Evolutionary conservation across 441 rosid genomes (phyloP).

Genomic region (Jatropha podagrica): DNA sequence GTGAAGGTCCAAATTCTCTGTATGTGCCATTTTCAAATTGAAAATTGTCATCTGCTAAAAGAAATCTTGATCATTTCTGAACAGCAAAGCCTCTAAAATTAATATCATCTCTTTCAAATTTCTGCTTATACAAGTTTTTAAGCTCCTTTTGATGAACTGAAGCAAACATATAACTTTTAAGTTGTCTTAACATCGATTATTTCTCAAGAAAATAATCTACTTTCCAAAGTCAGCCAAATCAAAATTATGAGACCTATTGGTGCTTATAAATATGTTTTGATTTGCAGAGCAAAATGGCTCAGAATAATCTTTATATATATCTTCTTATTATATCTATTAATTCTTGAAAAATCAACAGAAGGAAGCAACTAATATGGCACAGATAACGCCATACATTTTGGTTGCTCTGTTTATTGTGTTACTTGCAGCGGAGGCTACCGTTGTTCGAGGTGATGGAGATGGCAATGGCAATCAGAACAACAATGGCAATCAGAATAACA

Average conservation of each 20-base stretch:
- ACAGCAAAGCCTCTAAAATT: not conserved
- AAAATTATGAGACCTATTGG: not conserved
- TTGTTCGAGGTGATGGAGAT: slow-evolving; percentile 23
- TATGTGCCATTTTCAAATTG: too few relatives aligned
- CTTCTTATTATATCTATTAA: not conserved
- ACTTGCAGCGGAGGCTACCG: slow-evolving; percentile 36
- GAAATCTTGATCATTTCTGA: not conserved
- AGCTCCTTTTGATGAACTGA: slow-evolving; percentile 18
- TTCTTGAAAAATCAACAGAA: slow-evolving; percentile 17
- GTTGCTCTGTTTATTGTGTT: slow-evolving; percentile 39
- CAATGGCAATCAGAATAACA: not conserved
- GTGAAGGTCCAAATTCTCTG: too few relatives aligned
- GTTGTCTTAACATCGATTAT: not conserved
- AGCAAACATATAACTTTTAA: slow-evolving; percentile 20
- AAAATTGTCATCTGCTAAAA: too few relatives aligned
- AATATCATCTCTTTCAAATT: not conserved
- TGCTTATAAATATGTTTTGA: slow-evolving; percentile 21
- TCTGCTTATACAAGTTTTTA: not conserved
- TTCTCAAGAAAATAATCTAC: slow-evolving; percentile 6
- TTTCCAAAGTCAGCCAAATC: not conserved
- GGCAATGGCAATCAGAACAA: not conserved
- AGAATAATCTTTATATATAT: slow-evolving; percentile 1
- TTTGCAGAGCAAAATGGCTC: not conserved
- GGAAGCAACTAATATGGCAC: slow-evolving; percentile 22
- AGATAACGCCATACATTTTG: slow-evolving; percentile 37